Evolutionary conservation across 2,329 filamentous ascomycete species (phyloP).

Genomic region (Fusarium torulosum): DNA sequence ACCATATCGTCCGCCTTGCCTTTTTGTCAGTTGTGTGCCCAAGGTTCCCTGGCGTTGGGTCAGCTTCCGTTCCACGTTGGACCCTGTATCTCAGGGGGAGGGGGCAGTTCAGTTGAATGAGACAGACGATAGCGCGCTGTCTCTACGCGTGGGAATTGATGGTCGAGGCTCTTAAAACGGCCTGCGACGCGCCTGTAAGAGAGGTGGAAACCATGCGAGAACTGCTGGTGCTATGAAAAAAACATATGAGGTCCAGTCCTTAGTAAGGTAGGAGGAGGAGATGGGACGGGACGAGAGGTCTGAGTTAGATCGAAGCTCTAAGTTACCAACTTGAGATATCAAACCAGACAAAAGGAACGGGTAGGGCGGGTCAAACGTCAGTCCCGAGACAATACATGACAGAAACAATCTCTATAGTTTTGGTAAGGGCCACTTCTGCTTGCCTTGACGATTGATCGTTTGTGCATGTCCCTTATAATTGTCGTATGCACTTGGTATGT

Average conservation of each 20-base stretch:
- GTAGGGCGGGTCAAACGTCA: conserved; percentile 23
- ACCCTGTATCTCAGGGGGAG: conserved; percentile 38
- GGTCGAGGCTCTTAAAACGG: conserved; percentile 7
- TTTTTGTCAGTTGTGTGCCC: conserved; percentile 9
- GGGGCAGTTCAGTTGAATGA: conserved; percentile 22
- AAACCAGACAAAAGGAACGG: conserved; percentile 7
- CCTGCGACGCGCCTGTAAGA: too few species aligned
- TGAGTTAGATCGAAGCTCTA: not conserved
- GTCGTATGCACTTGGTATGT: conserved; percentile 3
- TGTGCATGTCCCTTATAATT: not conserved
- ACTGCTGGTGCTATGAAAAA: not conserved
- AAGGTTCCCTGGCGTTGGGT: conserved; percentile 16
- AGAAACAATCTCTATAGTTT: conserved; percentile 13
- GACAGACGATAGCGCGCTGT: conserved; percentile 6
- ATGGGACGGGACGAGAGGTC: conserved; percentile 2
- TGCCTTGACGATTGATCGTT: not conserved
- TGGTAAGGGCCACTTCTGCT: not conserved
- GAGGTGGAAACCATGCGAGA: too few species aligned
- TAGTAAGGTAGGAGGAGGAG: not conserved
- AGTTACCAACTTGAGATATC: not conserved
- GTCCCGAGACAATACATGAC: conserved; percentile 36
- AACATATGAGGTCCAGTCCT: not conserved
- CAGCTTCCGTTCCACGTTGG: conserved; percentile 27
- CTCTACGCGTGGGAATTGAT: not conserved
- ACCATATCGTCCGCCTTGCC: not conserved